Conservation (phyloP, 768 basidiomycete genomes). For the Dacryopinax primogenitus region DNA sequence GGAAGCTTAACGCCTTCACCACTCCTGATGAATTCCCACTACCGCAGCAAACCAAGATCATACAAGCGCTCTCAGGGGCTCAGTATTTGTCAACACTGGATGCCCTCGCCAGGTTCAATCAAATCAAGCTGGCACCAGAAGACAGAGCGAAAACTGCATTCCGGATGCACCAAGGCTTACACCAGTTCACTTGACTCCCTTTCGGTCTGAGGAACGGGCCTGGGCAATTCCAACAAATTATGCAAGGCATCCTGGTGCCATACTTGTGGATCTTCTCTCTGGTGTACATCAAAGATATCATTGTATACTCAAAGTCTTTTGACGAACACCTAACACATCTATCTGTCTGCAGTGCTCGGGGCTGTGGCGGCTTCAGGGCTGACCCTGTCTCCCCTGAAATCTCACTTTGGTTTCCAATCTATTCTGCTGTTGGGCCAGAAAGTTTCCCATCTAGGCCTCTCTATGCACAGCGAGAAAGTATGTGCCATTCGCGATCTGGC, state of each 20-base stretch:
- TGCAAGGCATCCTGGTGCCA: conserved; percentile 29
- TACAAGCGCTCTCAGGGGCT: conserved; percentile 25
- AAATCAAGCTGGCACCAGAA: conserved; percentile 25
- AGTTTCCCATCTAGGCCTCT: conserved; percentile 30
- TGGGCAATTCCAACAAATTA: conserved; percentile 32
- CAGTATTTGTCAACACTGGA: conserved; percentile 29
- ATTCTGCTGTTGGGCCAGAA: conserved; percentile 32
- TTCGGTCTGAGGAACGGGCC: conserved; percentile 32
- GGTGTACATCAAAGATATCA: conserved; percentile 36
- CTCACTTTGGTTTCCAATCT: conserved; percentile 27
- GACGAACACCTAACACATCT: conserved; percentile 26
- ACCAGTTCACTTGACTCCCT: conserved; percentile 33
- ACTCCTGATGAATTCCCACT: conserved; percentile 25
- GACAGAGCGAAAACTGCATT: conserved; percentile 31
- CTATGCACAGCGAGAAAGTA: conserved; percentile 30
- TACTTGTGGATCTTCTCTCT: conserved; percentile 32
- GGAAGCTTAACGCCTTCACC: conserved; percentile 23
- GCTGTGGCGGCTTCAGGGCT: conserved; percentile 27
- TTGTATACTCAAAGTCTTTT: conserved; percentile 25
- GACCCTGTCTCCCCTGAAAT: conserved; percentile 29
- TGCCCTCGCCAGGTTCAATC: conserved; percentile 32
- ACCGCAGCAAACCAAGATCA: conserved; percentile 22
- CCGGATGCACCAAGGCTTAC: conserved; percentile 30
- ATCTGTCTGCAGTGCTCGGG: conserved; percentile 16
- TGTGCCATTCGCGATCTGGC: conserved; percentile 26